Evolutionary conservation across 2,329 filamentous ascomycete genomes (phyloP).

Genomic region (Rhynchosporium graminicola): DNA sequence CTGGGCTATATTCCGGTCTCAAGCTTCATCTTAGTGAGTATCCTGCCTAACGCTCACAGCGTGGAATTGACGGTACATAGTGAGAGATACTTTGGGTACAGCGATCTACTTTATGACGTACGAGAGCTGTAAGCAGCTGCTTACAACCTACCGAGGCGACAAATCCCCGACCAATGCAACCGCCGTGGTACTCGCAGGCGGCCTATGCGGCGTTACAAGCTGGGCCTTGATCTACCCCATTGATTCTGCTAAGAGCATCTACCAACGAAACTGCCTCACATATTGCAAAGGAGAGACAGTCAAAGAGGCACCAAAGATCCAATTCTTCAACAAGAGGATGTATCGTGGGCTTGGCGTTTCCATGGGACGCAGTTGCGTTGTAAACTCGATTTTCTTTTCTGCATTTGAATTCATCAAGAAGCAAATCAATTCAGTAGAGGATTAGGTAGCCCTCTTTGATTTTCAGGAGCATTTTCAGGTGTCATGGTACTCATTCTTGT

Average conservation of each 20-base stretch:
- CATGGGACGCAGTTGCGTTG: constrained; percentile 77
- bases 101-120: constrained; percentile 89
- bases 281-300: constrained; percentile 65
- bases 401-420: constrained; percentile 84
- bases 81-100: constrained; percentile 81
- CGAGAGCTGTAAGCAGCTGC: constrained; percentile 80
- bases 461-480: constrained; percentile 10
- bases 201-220: constrained; percentile 78
- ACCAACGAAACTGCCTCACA: constrained; percentile 78
- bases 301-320: constrained; percentile 67
- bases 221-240: constrained; percentile 68
- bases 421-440: constrained; percentile 44
- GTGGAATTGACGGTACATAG: constrained; percentile 44
- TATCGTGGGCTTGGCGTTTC: constrained; percentile 83
- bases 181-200: constrained; percentile 76
- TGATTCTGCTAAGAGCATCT: constrained; percentile 82
- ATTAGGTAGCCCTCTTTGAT: constrained; percentile 22
- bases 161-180: constrained; percentile 75
- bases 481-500: constrained; percentile 13
- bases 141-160: constrained; percentile 72
- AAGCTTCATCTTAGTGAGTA: constrained; percentile 72
- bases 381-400: constrained; percentile 90
- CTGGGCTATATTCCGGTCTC: constrained; percentile 79
- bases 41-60: not conserved
- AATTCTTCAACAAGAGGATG: constrained; percentile 76